Percentiles rank a stretch among this genome's conserved stretches.
Conservation (phyloP, 208 protist species). For the Crithidia thermophila region DNA sequence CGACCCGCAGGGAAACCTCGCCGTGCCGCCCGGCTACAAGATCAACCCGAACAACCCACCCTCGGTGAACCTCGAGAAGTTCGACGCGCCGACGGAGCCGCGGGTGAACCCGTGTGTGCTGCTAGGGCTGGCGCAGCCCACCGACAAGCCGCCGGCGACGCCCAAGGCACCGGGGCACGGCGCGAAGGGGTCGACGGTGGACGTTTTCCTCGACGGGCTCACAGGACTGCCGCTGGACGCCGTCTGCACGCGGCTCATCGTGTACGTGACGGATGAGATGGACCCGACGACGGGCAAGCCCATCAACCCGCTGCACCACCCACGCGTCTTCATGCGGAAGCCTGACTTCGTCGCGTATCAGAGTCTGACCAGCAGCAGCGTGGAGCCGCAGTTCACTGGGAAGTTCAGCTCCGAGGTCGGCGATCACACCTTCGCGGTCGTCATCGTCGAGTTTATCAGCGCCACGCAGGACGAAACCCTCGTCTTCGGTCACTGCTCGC, state of each 20-base stretch:
- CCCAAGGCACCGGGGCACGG: conserved; percentile 29
- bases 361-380: conserved; percentile 35
- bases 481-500: conserved; percentile 61
- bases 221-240: conserved; percentile 60
- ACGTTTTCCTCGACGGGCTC: conserved; percentile 52
- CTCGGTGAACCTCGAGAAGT: conserved; percentile 26
- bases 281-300: conserved; percentile 32
- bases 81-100: conserved; percentile 27
- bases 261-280: conserved; percentile 60
- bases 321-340: conserved; percentile 51
- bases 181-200: conserved; percentile 25
- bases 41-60: conserved; percentile 21
- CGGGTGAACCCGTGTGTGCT: conserved; percentile 35
- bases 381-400: conserved; percentile 47
- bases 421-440: conserved; percentile 41
- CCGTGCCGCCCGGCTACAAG: conserved; percentile 51
- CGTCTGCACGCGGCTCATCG: conserved; percentile 51
- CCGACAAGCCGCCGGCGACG: conserved; percentile 19
- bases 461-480: conserved; percentile 23
- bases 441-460: conserved; percentile 75
- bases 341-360: conserved; percentile 61
- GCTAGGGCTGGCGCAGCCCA: conserved; percentile 37
- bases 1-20: conserved; percentile 43
- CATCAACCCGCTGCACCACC: conserved; percentile 36
- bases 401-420: conserved; percentile 25